A percentile compares a stretch with the other conserved stretches of the same genome.
phyloP scores from a whole-genome alignment of 495 filamentous ascomycete genomes.

The Tuber aestivum region DNA sequence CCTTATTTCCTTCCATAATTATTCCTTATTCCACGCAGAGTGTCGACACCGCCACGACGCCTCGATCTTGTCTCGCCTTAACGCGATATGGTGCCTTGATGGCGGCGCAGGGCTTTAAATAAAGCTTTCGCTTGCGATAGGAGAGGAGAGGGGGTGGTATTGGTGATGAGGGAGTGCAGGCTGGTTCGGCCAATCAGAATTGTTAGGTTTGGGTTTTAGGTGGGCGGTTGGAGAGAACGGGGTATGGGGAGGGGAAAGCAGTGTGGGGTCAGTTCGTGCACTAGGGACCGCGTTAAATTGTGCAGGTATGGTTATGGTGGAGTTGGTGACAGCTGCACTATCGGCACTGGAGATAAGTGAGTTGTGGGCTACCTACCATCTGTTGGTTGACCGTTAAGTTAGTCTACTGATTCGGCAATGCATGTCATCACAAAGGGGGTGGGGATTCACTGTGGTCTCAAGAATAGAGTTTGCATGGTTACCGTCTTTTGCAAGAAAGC shows the following conservation, averaged over 20 bases:
- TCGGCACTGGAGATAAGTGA: neutral
- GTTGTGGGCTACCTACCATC: neutral
- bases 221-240: neutral
- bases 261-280: neutral
- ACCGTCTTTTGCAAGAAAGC: neutral
- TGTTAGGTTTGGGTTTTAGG: neutral
- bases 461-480: neutral
- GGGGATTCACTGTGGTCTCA: neutral
- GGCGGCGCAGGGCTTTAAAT: neutral
- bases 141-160: neutral
- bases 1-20: neutral
- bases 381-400: no score
- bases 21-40: neutral
- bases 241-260: neutral
- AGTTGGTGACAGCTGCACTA: neutral
- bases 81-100: neutral
- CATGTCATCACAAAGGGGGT: neutral
- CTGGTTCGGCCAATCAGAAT: neutral
- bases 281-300: neutral
- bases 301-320: neutral
- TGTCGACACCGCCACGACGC: neutral
- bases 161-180: neutral
- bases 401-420: neutral
- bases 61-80: neutral
- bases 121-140: neutral